Conservation (phyloP, 1,139 yeast genomes). For the Meyerozyma athensensis region DNA sequence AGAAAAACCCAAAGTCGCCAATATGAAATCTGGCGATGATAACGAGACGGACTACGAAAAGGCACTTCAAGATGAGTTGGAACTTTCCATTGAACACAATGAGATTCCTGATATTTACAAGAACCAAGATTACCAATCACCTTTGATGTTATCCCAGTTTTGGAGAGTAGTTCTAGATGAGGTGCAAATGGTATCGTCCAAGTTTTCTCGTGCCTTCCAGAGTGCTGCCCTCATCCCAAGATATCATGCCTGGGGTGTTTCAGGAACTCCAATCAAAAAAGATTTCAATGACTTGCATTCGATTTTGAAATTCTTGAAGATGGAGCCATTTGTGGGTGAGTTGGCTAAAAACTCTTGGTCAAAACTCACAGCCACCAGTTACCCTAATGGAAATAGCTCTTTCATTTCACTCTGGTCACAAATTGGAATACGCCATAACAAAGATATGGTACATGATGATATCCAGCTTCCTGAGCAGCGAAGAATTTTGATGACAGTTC, state of each 20-base stretch:
- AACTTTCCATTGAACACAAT: slow-evolving; percentile 29
- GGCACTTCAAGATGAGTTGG: slow-evolving; percentile 34
- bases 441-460: slow-evolving; percentile 74
- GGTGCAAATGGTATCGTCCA: slow-evolving; percentile 85
- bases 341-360: slow-evolving; percentile 40
- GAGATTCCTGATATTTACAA: slow-evolving; percentile 21
- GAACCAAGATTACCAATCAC: slow-evolving; percentile 62
- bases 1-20: slow-evolving; percentile 28
- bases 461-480: slow-evolving; percentile 74
- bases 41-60: slow-evolving; percentile 31
- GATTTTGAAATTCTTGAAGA: slow-evolving; percentile 58
- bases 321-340: slow-evolving; percentile 54
- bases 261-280: slow-evolving; percentile 85
- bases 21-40: slow-evolving; percentile 20
- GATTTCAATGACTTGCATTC: slow-evolving; percentile 66
- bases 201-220: slow-evolving; percentile 69
- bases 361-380: slow-evolving; percentile 14
- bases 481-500: slow-evolving; percentile 61
- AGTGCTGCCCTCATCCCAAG: slow-evolving; percentile 79
- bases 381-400: slow-evolving; percentile 25
- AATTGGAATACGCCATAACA: slow-evolving; percentile 74
- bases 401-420: slow-evolving; percentile 44
- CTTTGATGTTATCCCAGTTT: slow-evolving; percentile 77
- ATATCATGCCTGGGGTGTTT: slow-evolving; percentile 92
- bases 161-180: slow-evolving; percentile 91